A percentile compares a stretch with the other conserved stretches of the same genome.
Conservation (phyloP, 2,329 filamentous ascomycete species). For the Fusarium sp. region DNA sequence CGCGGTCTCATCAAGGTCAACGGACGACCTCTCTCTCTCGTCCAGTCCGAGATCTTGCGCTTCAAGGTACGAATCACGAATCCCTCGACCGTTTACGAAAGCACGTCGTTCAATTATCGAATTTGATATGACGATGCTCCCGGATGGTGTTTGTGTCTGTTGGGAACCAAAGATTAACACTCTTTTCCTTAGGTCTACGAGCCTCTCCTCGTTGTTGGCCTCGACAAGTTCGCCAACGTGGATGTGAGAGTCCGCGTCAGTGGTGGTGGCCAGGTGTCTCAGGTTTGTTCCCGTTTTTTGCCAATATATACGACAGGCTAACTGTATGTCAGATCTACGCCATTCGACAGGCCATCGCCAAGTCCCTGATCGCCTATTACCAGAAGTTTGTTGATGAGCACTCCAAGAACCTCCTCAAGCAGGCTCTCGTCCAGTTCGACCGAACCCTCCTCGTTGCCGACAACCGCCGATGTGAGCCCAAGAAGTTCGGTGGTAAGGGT, state of each 20-base stretch:
- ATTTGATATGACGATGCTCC: neutral
- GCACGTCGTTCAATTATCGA: neutral
- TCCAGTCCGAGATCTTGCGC: slow-evolving; percentile 95
- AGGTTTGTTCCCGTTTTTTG: no score
- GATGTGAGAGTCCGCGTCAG: slow-evolving; percentile 87
- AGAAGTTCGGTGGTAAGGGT: slow-evolving; percentile 96
- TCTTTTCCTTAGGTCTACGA: slow-evolving; percentile 81
- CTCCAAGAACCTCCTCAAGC: slow-evolving; percentile 99
- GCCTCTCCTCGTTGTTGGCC: slow-evolving; percentile 93
- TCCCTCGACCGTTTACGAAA: slow-evolving; percentile 1
- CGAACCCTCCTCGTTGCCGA: slow-evolving; percentile 97
- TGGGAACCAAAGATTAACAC: slow-evolving; percentile 35
- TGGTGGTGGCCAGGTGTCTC: slow-evolving; percentile 71
- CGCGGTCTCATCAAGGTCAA: slow-evolving; percentile 96
- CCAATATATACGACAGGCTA: neutral
- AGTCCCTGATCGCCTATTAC: slow-evolving; percentile 84
- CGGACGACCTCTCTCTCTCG: slow-evolving; percentile 91
- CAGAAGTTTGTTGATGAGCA: slow-evolving; percentile 99
- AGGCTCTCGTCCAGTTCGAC: slow-evolving; percentile 94
- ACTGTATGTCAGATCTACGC: slow-evolving; percentile 92
- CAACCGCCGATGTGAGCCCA: slow-evolving; percentile 98
- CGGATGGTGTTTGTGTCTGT: neutral
- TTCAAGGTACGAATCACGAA: slow-evolving; percentile 78
- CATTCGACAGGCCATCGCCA: slow-evolving; percentile 98
- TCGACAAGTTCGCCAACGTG: slow-evolving; percentile 96